Percentiles rank a stretch among this genome's conserved stretches.
These are phyloP conservation scores for Erigeron canadensis DNA, from an alignment of 129 eudicot species.

Conservation along the genomic window DNA sequence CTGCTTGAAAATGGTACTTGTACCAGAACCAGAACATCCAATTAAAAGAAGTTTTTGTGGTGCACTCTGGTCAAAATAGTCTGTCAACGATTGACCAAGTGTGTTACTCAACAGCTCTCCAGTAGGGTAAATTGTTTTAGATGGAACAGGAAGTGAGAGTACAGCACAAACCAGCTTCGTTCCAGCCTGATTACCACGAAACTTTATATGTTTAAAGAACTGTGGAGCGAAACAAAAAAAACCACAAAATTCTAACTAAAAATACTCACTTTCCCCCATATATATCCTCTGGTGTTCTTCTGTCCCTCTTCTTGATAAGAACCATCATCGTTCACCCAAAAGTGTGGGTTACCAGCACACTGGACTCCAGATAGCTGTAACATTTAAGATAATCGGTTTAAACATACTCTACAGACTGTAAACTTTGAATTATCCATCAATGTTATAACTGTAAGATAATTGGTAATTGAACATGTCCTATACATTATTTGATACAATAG, in stretches of 20 bases:
- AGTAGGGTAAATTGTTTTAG: conserved; percentile 50
- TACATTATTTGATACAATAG: no score
- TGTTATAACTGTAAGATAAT: no score
- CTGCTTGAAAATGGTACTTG: conserved; percentile 97
- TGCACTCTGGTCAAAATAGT: conserved; percentile 63
- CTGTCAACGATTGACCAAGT: conserved; percentile 49
- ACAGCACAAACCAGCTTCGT: conserved; percentile 92
- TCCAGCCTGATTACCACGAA: conserved; percentile 78
- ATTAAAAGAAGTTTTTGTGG: conserved; percentile 81
- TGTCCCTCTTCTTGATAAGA: conserved; percentile 99
- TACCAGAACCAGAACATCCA: conserved; percentile 89
- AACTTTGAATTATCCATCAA: no score
- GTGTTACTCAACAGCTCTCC: conserved; percentile 65
- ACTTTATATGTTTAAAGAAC: conserved; percentile 2
- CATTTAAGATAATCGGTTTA: background rate
- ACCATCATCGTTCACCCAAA: conserved; percentile 99
- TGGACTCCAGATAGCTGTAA: conserved; percentile 96
- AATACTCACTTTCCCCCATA: conserved; percentile 91
- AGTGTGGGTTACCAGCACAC: conserved; percentile 99
- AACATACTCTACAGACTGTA: background rate
- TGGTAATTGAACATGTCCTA: no score
- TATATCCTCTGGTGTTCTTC: conserved; percentile 90
- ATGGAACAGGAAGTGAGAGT: conserved; percentile 89
- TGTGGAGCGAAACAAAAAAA: background rate
- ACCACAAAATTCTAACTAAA: conserved; percentile 1